Evolutionary conservation across 257 asterid species (phyloP).

Genomic region (Solanum gracilifrons): DNA sequence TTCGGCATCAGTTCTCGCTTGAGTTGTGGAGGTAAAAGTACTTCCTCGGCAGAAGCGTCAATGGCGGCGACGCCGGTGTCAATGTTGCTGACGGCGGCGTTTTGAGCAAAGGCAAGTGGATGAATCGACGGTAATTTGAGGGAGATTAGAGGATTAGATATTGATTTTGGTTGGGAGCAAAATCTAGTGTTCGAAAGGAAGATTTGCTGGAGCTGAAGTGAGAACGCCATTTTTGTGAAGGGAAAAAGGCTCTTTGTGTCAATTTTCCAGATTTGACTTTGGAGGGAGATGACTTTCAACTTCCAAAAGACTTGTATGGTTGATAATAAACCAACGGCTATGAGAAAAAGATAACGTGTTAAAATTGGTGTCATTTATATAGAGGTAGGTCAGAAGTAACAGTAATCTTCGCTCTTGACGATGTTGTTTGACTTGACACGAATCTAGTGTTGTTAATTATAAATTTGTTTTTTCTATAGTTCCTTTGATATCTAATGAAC

Average conservation of each 20-base stretch:
- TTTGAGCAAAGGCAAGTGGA: background rate
- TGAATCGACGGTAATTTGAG: background rate
- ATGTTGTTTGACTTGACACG: no score
- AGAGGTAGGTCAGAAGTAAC: no score
- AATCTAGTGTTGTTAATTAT: no score
- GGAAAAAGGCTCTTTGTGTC: background rate
- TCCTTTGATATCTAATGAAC: no score
- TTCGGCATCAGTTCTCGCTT: conserved; percentile 14
- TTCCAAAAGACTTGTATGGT: background rate
- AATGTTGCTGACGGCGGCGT: background rate
- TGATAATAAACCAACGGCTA: background rate
- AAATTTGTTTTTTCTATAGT: no score
- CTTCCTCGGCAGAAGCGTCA: background rate
- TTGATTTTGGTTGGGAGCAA: background rate
- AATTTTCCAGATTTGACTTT: background rate
- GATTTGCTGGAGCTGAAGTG: background rate
- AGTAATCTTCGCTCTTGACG: no score
- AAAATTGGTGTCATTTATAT: background rate
- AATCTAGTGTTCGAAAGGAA: background rate
- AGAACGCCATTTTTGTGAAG: background rate
- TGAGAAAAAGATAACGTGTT: background rate
- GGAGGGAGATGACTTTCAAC: background rate
- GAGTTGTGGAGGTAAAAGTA: conserved; percentile 1
- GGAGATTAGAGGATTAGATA: background rate
- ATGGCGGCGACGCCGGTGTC: background rate